Base-by-base conservation (phyloP, 495 filamentous ascomycete genomes). In the Lasiosphaeriaceae sp. region DNA sequence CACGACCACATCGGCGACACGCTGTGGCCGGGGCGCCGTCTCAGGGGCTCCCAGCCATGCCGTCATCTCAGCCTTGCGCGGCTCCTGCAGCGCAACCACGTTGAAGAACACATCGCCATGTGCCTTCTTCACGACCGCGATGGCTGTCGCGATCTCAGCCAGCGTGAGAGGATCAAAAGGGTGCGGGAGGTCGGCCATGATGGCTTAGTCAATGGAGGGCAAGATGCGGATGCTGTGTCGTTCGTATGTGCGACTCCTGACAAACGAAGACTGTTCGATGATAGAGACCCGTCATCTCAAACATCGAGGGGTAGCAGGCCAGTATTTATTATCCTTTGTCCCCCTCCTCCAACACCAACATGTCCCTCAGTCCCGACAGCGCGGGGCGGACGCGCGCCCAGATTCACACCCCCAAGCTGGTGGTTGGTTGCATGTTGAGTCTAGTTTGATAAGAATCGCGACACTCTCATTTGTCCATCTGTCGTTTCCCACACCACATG, bases 61-160 rank as follows among this genome's bases (percentile, higher is more conserved):
- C 64, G 86, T 77, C 90, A 96, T 95, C 65, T 92, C 85, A 26
- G 79, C 84, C 79, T 96, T 96, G 60, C 84, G 85, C 16, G 92
- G 92, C 76, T 96, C 93, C 48, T 83, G 89, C 11, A 96, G 74
- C n/a, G 90, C 87, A 52, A 96, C 85, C 3, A 91, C 89, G 76
- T 97, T 96, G 82, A 92, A 96, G 67, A 83, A 83, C 45, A 96
- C 79, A 26, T 78, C 23, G 50, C 83, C 86, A 73, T 96, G 77
- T 54, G 87, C 83, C 58, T 86, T 83, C 41, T 84, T 84, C 54
- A 96, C 75, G 37, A 91, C 74, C 1, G 80, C 68, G 51, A 93
- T 87, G 9, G 84, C 85, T 7, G 80, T 73, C 65, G 90, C 88
- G 60, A 97, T 96, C 67, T 97, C 92, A 4, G 74, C 63, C 0